These are phyloP conservation scores for Aspergillus bertholletiae DNA, from an alignment of 495 filamentous ascomycete species.

Conservation along the genomic window DNA sequence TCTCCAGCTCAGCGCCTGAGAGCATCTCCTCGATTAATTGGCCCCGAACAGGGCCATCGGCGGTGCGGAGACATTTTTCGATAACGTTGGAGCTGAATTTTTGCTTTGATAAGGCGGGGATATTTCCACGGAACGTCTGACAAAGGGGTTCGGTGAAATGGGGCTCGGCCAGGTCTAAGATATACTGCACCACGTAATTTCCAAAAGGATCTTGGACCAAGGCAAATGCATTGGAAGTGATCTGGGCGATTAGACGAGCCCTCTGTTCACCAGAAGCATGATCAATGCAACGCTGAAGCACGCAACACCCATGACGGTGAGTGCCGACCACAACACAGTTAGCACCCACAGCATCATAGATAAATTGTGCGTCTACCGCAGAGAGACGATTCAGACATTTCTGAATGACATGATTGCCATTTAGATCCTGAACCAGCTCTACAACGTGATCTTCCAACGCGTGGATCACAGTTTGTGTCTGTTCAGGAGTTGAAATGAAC, in stretches of 20 bases:
- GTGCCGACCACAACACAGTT: conserved; percentile 90
- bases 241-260: conserved; percentile 76
- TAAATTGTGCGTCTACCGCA: conserved; percentile 82
- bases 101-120: conserved; percentile 80
- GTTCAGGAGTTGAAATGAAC: conserved; percentile 75
- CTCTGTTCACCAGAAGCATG: conserved; percentile 91
- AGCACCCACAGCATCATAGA: conserved; percentile 86
- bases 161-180: conserved; percentile 83
- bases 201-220: conserved; percentile 96
- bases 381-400: conserved; percentile 95
- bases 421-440: conserved; percentile 90
- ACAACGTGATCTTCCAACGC: conserved; percentile 79
- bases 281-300: conserved; percentile 96
- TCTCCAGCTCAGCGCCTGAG: conserved; percentile 69
- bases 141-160: conserved; percentile 84
- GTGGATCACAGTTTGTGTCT: conserved; percentile 76
- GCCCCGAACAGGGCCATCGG: conserved; percentile 63
- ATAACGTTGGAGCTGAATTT: conserved; percentile 99
- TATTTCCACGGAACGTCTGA: conserved; percentile 66
- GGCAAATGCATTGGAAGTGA: conserved; percentile 74
- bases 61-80: conserved; percentile 91
- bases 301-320: conserved; percentile 96
- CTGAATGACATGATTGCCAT: conserved; percentile 98
- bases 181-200: conserved; percentile 98
- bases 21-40: conserved; percentile 83